Conservation (phyloP, 805 yeast genomes). For the Pachysolen tannophilus region DNA sequence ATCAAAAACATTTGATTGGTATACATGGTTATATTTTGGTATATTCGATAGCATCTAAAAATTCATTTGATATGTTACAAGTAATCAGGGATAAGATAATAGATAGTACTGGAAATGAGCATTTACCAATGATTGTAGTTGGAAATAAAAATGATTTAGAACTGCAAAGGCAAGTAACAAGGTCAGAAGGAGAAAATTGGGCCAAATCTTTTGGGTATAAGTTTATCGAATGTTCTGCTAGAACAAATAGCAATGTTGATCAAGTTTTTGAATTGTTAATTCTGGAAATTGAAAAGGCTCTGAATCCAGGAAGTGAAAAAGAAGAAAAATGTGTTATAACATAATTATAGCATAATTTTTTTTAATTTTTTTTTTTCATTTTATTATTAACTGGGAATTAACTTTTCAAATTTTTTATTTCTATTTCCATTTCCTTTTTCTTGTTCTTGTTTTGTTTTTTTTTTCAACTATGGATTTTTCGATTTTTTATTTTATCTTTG, state of each 20-base stretch:
- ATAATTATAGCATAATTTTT: too few relatives aligned
- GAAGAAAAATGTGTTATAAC: too few relatives aligned
- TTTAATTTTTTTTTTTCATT: too few relatives aligned
- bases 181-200: slow-evolving; percentile 39
- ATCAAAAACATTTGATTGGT: slow-evolving; percentile 70
- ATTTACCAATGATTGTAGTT: slow-evolving; percentile 38
- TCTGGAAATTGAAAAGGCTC: slow-evolving; percentile 53
- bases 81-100: slow-evolving; percentile 78
- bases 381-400: too few relatives aligned
- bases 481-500: too few relatives aligned
- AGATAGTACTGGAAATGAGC: slow-evolving; percentile 49
- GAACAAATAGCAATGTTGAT: slow-evolving; percentile 34
- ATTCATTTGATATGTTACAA: slow-evolving; percentile 69
- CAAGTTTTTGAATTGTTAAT: slow-evolving; percentile 53
- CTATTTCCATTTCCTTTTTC: too few relatives aligned
- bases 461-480: too few relatives aligned
- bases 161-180: slow-evolving; percentile 47
- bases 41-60: slow-evolving; percentile 72
- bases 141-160: slow-evolving; percentile 49
- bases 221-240: slow-evolving; percentile 42
- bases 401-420: too few relatives aligned
- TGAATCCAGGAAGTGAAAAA: too few relatives aligned
- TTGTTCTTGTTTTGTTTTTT: too few relatives aligned
- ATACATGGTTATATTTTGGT: slow-evolving; percentile 79
- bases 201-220: slow-evolving; percentile 32